Evolutionary conservation across 495 filamentous ascomycete genomes (phyloP), one percentile per base, ranked within the genome.

Genomic region (Symbiotaphrina buchneri): DNA sequence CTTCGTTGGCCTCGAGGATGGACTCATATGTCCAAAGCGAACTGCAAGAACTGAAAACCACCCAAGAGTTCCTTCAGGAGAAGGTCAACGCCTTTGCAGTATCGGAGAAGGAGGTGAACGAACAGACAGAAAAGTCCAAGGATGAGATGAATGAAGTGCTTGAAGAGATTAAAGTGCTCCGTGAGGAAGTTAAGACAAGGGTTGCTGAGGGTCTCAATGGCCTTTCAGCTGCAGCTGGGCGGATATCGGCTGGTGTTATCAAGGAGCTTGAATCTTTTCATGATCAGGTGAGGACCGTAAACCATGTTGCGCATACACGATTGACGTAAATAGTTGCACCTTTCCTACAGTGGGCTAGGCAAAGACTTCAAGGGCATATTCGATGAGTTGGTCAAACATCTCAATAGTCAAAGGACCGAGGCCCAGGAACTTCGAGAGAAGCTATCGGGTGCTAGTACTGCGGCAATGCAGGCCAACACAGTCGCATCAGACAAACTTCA

Each of bases 131-230:
- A 17, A 53, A 62, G 29, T 72, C 80, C 2, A 80, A 77, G 41
- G 70, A 83, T 32, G 74, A 87, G 35, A 90, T 93, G 80, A 83
- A 94, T 40, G 55, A 63, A 18, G 74, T 92, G 15, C 63, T 97
- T 3, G 84, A 87, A 40, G 87, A 90, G 42, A 92, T 95, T 46
- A 83, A 87, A 44, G 65, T 63, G 22, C 60, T 94, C 18, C 65
- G 87, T 15, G 75, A 30, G 28, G 14, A 32, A 28, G 75, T 94
- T 11, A 94, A 93, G 51, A 51, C 61, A 21, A 72, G 72, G 26
- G 79, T 95, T 21, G 81, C 80, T 3, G 71, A 81, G 40, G 84
- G 85, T 3, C 59, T 97, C 10, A 74, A 75, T 44, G 73, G 80
- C 5, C 65, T 97, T 2, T 81, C 83, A 1, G 63, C 60, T 18